Percentiles rank a stretch among this genome's conserved stretches.
These are phyloP conservation scores for Capronia coronata DNA, from an alignment of 2,329 filamentous ascomycete species.

Conservation along the genomic window DNA sequence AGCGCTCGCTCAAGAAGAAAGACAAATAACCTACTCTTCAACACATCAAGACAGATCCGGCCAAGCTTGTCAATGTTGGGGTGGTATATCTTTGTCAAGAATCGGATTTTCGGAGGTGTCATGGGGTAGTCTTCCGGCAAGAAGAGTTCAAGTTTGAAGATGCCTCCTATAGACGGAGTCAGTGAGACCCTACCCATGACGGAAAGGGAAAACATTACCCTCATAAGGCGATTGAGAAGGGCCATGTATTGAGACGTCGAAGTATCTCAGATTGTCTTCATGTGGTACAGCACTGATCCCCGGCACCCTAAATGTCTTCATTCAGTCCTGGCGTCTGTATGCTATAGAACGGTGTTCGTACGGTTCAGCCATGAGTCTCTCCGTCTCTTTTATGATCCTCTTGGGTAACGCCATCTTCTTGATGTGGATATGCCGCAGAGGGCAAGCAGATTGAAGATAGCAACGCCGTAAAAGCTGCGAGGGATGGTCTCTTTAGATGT, in stretches of 20 bases:
- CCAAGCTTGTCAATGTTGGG: slow-evolving; percentile 98
- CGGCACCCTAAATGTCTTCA: slow-evolving; percentile 60
- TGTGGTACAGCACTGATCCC: slow-evolving; percentile 94
- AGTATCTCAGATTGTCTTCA: slow-evolving; percentile 95
- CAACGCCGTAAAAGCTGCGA: not conserved
- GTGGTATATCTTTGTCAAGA: slow-evolving; percentile 98
- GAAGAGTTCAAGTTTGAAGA: slow-evolving; percentile 96
- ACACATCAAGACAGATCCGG: slow-evolving; percentile 90
- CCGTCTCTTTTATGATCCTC: slow-evolving; percentile 97
- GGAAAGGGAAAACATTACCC: slow-evolving; percentile 49
- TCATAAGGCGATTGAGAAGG: slow-evolving; percentile 91
- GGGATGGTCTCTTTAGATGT: not conserved
- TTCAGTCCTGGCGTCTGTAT: not conserved
- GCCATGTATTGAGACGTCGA: slow-evolving; percentile 94
- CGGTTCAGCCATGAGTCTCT: slow-evolving; percentile 94
- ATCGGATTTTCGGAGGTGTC: slow-evolving; percentile 97
- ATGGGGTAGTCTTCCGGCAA: slow-evolving; percentile 98
- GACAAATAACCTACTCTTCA: slow-evolving; percentile 66
- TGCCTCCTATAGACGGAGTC: slow-evolving; percentile 52
- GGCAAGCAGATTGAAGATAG: not conserved
- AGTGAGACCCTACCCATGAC: not conserved
- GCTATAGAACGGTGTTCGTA: slow-evolving; percentile 37
- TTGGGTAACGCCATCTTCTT: slow-evolving; percentile 67
- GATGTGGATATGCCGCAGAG: slow-evolving; percentile 3
- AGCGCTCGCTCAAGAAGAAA: not conserved